Evolutionary conservation across 345 rosid genomes (phyloP).

Genomic region (Raphanus sativus): DNA sequence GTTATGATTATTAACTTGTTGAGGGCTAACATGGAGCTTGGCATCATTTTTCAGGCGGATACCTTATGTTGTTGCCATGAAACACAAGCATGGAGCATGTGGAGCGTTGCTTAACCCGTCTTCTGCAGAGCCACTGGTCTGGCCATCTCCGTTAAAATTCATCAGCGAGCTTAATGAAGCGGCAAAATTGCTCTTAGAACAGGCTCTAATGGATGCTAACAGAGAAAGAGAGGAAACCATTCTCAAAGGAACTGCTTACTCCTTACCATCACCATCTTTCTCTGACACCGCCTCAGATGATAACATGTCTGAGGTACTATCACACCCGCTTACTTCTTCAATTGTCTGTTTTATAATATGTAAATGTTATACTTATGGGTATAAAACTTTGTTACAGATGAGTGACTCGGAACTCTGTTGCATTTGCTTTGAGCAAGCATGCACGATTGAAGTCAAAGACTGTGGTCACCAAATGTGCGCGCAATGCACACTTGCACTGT

Average conservation of each 20-base stretch:
- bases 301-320: constrained; percentile 76
- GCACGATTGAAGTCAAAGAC: constrained; percentile 86
- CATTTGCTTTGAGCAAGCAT: constrained; percentile 95
- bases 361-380: not conserved
- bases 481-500: constrained; percentile 89
- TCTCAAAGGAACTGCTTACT: constrained; percentile 63
- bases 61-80: constrained; percentile 77
- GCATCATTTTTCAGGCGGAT: constrained; percentile 61
- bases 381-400: constrained; percentile 44
- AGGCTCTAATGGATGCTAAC: constrained; percentile 86
- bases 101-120: constrained; percentile 87
- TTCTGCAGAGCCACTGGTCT: constrained; percentile 93
- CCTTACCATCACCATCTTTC: constrained; percentile 63
- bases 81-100: constrained; percentile 78
- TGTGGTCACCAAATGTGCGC: constrained; percentile 99
- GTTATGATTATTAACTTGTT: no score
- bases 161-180: constrained; percentile 87
- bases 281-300: constrained; percentile 66
- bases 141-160: constrained; percentile 98
- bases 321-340: not conserved
- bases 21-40: not conserved
- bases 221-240: constrained; percentile 82
- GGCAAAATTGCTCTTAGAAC: constrained; percentile 75
- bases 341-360: not conserved
- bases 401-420: constrained; percentile 85